A percentile compares a stretch with the other conserved stretches of the same genome.
Evolutionary conservation across 495 filamentous ascomycete species (phyloP).

Genomic region (Cenococcum geophilum): DNA sequence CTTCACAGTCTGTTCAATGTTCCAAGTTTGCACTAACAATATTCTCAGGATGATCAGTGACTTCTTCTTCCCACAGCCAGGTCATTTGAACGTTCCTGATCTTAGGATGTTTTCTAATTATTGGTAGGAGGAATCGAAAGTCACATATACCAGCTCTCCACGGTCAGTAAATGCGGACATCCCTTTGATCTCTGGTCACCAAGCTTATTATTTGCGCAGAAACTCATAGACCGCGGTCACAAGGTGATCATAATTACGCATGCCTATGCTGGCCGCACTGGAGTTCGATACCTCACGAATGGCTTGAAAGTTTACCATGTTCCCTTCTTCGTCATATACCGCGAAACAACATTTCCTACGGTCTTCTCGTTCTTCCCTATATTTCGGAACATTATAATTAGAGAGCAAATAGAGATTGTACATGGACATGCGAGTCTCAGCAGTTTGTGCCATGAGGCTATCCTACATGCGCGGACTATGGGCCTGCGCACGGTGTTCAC

Average conservation of each 20-base stretch:
- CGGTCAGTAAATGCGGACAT: conserved; percentile 24
- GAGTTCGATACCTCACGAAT: conserved; percentile 95
- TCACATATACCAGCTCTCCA: conserved; percentile 96
- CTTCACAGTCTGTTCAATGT: conserved; percentile 12
- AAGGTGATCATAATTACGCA: conserved; percentile 98
- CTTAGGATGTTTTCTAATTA: background rate
- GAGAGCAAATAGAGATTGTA: conserved; percentile 92
- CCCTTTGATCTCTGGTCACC: conserved; percentile 50
- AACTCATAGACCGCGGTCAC: conserved; percentile 93
- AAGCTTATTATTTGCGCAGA: conserved; percentile 70
- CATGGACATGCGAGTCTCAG: conserved; percentile 92
- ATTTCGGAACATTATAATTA: conserved; percentile 89
- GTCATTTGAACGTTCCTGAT: conserved; percentile 36
- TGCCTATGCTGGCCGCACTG: conserved; percentile 84
- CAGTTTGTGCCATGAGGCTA: conserved; percentile 88
- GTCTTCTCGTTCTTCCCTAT: conserved; percentile 98
- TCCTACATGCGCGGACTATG: conserved; percentile 94
- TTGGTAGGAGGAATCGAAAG: conserved; percentile 76
- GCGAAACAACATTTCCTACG: conserved; percentile 89
- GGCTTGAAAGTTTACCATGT: conserved; percentile 98
- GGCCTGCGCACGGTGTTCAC: conserved; percentile 92
- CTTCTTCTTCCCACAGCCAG: conserved; percentile 97
- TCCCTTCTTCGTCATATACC: conserved; percentile 91
- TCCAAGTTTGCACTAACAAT: conserved; percentile 2
- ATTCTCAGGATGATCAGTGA: conserved; percentile 85